Conservation (phyloP, 306 rosid genomes). For the Astragalus glycyphyllos region DNA sequence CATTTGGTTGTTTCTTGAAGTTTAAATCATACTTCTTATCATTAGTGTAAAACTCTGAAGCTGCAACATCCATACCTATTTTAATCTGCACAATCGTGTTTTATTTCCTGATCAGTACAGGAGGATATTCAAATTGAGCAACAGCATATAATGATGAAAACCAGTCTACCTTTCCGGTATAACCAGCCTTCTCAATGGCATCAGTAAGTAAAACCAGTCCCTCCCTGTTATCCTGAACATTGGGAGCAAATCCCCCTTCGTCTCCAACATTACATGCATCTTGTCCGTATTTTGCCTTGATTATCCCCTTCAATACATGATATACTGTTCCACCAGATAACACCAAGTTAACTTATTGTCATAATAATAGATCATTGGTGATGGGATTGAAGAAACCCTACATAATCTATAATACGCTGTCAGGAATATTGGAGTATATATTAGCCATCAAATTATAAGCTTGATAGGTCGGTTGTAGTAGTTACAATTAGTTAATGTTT, state of each 20-base stretch:
- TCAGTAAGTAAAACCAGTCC: constrained; percentile 90
- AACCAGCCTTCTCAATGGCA: constrained; percentile 98
- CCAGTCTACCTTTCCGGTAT: constrained; percentile 82
- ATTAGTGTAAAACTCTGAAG: constrained; percentile 90
- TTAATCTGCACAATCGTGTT: constrained; percentile 72
- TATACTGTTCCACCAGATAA: constrained; percentile 60
- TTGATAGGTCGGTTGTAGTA: too few relatives aligned
- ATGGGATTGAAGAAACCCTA: background rate
- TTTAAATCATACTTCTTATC: constrained; percentile 82
- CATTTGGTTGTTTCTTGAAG: constrained; percentile 95
- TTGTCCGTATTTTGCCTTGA: constrained; percentile 95
- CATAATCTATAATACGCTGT: constrained; percentile 24
- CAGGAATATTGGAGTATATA: constrained; percentile 21
- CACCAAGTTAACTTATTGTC: constrained; percentile 28
- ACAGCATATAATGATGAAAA: constrained; percentile 22
- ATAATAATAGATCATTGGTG: constrained; percentile 4
- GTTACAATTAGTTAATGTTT: too few relatives aligned
- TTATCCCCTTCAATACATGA: constrained; percentile 88
- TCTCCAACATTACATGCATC: constrained; percentile 99
- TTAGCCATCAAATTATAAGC: constrained; percentile 35
- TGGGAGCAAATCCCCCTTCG: constrained; percentile 99
- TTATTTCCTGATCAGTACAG: constrained; percentile 21
- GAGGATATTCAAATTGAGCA: constrained; percentile 29
- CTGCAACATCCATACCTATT: constrained; percentile 99
- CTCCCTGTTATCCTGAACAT: constrained; percentile 96